These are phyloP conservation scores for Sophora flavescens DNA, from an alignment of 306 rosid species.

Conservation along the genomic window DNA sequence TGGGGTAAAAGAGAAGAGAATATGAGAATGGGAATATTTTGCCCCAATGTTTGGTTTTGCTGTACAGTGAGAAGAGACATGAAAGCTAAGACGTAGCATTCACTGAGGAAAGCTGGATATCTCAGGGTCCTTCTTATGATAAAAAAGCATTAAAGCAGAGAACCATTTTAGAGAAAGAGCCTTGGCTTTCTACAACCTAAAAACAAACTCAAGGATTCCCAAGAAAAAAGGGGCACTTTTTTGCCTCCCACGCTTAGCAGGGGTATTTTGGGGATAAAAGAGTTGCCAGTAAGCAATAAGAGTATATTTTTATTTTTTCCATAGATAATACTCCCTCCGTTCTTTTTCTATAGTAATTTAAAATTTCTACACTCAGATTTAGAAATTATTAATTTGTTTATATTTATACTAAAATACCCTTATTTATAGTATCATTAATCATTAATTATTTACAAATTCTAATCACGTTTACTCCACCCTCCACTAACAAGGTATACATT, in stretches of 20 bases:
- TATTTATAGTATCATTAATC: too few species aligned
- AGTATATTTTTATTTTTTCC: neutral
- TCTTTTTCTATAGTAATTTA: too few species aligned
- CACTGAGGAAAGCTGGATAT: constrained; percentile 41
- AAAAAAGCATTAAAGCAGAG: constrained; percentile 46
- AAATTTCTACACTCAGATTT: too few species aligned
- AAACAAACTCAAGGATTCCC: constrained; percentile 42
- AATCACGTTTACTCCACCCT: too few species aligned
- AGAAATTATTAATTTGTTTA: too few species aligned
- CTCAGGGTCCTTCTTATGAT: constrained; percentile 35
- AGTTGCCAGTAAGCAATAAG: neutral
- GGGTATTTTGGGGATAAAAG: constrained; percentile 24
- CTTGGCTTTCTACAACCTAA: constrained; percentile 51
- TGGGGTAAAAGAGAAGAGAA: constrained; percentile 1
- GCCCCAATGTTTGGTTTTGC: constrained; percentile 23
- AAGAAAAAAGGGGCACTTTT: constrained; percentile 44
- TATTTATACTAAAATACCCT: too few species aligned
- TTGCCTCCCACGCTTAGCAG: constrained; percentile 71
- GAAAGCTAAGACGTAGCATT: constrained; percentile 28
- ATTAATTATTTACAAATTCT: too few species aligned
- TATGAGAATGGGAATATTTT: constrained; percentile 38
- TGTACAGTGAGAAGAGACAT: constrained; percentile 10
- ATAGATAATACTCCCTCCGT: too few species aligned
- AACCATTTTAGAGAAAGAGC: constrained; percentile 46
- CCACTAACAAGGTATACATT: too few species aligned